phyloP scores from a whole-genome alignment of 345 rosid species.

The Rhodomyrtus tomentosa region DNA sequence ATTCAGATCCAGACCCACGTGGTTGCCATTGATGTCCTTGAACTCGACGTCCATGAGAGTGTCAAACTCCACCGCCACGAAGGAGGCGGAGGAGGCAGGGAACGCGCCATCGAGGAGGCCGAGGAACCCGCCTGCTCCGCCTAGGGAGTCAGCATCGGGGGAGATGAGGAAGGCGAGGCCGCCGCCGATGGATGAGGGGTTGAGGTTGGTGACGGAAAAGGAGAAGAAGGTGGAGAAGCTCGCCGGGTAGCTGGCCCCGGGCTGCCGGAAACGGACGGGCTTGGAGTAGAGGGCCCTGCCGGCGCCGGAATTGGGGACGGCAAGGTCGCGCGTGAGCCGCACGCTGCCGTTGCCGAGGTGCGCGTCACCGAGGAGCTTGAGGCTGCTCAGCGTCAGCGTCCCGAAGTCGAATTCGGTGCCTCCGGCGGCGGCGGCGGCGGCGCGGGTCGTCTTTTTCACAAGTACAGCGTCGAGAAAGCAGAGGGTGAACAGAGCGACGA shows the following conservation, averaged over 20 bases:
- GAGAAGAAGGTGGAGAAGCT: conserved; percentile 89
- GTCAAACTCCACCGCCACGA: conserved; percentile 91
- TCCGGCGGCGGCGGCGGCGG: not conserved
- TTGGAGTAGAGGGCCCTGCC: conserved; percentile 69
- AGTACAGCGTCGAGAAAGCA: conserved; percentile 14
- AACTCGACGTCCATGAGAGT: conserved; percentile 85
- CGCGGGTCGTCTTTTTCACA: not conserved
- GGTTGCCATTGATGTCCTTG: conserved; percentile 86
- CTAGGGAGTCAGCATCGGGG: conserved; percentile 53
- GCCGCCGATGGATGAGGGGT: conserved; percentile 89
- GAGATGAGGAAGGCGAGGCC: conserved; percentile 87
- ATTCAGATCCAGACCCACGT: conserved; percentile 88
- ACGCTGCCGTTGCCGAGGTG: conserved; percentile 72
- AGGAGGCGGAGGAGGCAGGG: conserved; percentile 19
- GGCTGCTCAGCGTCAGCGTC: conserved; percentile 53
- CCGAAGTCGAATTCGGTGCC: conserved; percentile 70
- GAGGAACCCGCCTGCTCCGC: conserved; percentile 64
- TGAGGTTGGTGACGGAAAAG: conserved; percentile 58
- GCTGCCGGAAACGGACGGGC: conserved; percentile 64
- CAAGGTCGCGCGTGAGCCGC: conserved; percentile 72
- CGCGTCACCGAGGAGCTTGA: conserved; percentile 85
- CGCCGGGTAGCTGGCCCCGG: conserved; percentile 30
- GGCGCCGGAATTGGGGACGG: conserved; percentile 77
- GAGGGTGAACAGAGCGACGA: conserved; percentile 13
- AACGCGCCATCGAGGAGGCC: conserved; percentile 43